Conservation (phyloP, 75 land plant genomes). For the Azolla pinnata region DNA sequence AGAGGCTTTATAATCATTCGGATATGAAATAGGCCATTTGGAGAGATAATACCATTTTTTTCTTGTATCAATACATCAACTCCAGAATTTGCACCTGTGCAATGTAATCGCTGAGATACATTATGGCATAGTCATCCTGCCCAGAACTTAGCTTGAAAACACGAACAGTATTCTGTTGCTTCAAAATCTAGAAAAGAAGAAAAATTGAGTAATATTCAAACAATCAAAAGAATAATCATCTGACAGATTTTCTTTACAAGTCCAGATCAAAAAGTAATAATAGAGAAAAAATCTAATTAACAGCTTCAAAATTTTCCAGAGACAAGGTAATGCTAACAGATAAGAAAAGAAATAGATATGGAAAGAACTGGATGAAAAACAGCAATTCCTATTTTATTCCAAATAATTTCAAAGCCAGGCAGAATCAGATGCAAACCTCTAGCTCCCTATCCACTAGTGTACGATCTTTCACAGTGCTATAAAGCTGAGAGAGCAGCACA, state of each 20-base stretch:
- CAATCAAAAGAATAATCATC: no score
- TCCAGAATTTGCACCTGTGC: slow-evolving; percentile 44
- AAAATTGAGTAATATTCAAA: no score
- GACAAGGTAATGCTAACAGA: neutral
- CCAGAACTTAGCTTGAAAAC: slow-evolving; percentile 84
- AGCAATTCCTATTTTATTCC: no score
- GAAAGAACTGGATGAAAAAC: no score
- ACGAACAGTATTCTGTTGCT: slow-evolving; percentile 49
- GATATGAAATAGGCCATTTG: neutral
- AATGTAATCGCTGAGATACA: slow-evolving; percentile 80
- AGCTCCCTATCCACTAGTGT: slow-evolving; percentile 85
- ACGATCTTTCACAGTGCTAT: slow-evolving; percentile 80
- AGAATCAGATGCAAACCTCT: no score
- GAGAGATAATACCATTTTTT: no score
- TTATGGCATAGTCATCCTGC: slow-evolving; percentile 89
- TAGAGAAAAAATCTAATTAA: no score
- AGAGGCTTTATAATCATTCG: neutral
- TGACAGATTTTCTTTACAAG: no score
- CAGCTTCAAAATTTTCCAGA: neutral
- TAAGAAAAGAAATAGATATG: no score
- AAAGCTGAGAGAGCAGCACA: slow-evolving; percentile 67
- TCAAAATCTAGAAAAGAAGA: slow-evolving; percentile 42
- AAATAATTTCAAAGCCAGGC: no score
- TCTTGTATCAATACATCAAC: neutral
- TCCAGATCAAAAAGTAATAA: no score